Percentiles rank a stretch among this genome's conserved stretches.
These are phyloP conservation scores for Dinochytrium kinnereticum DNA, from an alignment of 371 early-diverging fungal species.

Conservation along the genomic window DNA sequence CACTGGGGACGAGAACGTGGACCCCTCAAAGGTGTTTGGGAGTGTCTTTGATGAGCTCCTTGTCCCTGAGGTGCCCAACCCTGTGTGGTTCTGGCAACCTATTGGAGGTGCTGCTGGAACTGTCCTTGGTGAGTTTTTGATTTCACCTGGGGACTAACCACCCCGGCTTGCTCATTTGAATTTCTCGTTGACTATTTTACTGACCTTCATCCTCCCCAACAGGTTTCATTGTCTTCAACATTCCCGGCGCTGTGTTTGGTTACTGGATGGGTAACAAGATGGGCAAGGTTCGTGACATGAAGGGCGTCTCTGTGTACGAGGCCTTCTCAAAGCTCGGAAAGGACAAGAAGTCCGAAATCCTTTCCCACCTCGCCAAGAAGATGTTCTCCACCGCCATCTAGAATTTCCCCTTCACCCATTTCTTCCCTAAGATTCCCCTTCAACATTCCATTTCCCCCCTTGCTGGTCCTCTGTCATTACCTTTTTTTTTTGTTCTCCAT, in stretches of 20 bases:
- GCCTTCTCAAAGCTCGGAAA: constrained; percentile 47
- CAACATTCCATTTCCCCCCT: not conserved
- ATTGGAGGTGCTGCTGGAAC: constrained; percentile 49
- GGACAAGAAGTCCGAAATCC: constrained; percentile 45
- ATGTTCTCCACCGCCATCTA: constrained; percentile 36
- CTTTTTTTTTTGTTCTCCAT: not conserved
- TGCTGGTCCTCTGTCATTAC: not conserved
- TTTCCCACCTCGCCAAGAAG: constrained; percentile 44
- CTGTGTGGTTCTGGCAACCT: constrained; percentile 52
- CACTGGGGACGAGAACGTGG: constrained; percentile 30
- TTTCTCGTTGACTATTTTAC: constrained; percentile 50
- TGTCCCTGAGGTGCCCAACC: constrained; percentile 43
- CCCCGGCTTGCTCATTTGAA: constrained; percentile 41
- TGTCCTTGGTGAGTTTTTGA: constrained; percentile 29
- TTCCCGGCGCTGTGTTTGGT: constrained; percentile 53
- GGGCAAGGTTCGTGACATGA: constrained; percentile 54
- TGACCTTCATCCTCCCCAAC: not conserved
- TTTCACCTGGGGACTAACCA: not conserved
- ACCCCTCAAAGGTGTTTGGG: constrained; percentile 43
- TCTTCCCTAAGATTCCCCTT: not conserved
- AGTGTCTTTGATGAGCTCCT: constrained; percentile 48
- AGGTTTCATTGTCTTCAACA: constrained; percentile 52
- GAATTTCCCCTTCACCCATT: not conserved
- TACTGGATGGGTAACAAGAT: constrained; percentile 46
- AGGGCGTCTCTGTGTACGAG: constrained; percentile 52